Evolutionary conservation across 2,329 filamentous ascomycete genomes (phyloP), one percentile per base, ranked within the genome.

Genomic region (Periconia digitata): DNA sequence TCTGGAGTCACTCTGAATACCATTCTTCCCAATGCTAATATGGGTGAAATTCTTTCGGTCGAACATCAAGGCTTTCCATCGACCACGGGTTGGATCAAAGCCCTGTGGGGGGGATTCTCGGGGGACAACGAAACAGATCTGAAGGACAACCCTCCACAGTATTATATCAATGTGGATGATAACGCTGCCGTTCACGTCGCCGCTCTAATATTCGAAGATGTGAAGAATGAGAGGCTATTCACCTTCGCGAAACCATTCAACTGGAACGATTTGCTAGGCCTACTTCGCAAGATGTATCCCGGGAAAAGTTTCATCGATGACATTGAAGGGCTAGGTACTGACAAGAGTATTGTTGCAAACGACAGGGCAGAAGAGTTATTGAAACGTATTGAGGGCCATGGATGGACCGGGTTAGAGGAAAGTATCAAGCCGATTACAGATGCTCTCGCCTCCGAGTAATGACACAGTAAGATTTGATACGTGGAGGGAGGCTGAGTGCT

Each of bases 191-290:
- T 84, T 0, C 79, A 82, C 36, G 69, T 81, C 1, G 75, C 76
- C 2, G 80, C 74, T 0, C 63, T 77, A 8, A 62, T 80, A 0
- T 66, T 77, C n/a, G 67, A 71, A 0, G 65, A 69, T 0, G 72
- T 80, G 0, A 56, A 66, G 12, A 70, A 71, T 0, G 73, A 83
- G 54, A 72, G 81, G 0, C 59, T 84, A 5, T 80, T 82, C 52
- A 79, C 70, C 2, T 79, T 76, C 37, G 77, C 75, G 0, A 61
- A 69, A 0, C 72, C 72, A 0, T 76, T 71, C 39, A 79, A 66
- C 38, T 77, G 72, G 64, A 75, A 77, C 18, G 59, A 70, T 1
- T 51, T 79, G 7, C 51, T 76, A 12, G 52, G 38, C 0, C 53
- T 69, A 13, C 49, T 76, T 15, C 55, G 65, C 40, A 66, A 70